phyloP scores from a whole-genome alignment of 2,329 filamentous ascomycete genomes.

The Aspergillus cejpii region DNA sequence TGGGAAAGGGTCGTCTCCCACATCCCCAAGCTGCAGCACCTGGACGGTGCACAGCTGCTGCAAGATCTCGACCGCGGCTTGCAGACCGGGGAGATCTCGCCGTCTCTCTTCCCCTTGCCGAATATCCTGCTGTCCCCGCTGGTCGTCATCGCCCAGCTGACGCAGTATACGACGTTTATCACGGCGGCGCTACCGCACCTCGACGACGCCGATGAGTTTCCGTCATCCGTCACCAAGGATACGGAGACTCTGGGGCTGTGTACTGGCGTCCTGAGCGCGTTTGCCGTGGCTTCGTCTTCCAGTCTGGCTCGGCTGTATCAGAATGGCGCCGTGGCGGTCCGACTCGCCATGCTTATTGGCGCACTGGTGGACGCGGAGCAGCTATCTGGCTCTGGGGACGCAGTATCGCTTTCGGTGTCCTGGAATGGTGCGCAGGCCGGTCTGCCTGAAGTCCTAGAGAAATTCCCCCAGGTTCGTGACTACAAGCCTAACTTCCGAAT shows the following conservation, averaged over 20 bases:
- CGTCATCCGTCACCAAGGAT: neutral
- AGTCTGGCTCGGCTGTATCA: constrained; percentile 25
- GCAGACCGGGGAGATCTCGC: neutral
- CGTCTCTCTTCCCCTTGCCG: constrained; percentile 13
- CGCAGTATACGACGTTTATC: constrained; percentile 23
- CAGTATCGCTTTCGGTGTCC: neutral
- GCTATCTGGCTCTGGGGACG: constrained; percentile 20
- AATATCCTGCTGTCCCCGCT: constrained; percentile 35
- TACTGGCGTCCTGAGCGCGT: constrained; percentile 36
- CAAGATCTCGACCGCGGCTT: neutral
- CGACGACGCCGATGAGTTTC: neutral
- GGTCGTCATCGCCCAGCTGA: constrained; percentile 36
- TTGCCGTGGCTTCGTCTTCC: constrained; percentile 30
- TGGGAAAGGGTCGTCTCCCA: neutral
- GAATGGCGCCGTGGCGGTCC: constrained; percentile 35
- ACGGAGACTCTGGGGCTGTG: constrained; percentile 36
- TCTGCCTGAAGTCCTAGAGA: constrained; percentile 15
- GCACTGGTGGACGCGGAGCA: constrained; percentile 35
- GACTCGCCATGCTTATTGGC: constrained; percentile 37
- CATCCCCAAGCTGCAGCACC: neutral
- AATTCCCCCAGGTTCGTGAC: constrained; percentile 14
- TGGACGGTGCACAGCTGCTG: neutral
- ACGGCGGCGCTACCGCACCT: neutral
- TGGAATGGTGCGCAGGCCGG: constrained; percentile 7
- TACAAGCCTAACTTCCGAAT: neutral